Evolutionary conservation across 441 rosid genomes (phyloP).

Genomic region (Metrosideros polymorpha): DNA sequence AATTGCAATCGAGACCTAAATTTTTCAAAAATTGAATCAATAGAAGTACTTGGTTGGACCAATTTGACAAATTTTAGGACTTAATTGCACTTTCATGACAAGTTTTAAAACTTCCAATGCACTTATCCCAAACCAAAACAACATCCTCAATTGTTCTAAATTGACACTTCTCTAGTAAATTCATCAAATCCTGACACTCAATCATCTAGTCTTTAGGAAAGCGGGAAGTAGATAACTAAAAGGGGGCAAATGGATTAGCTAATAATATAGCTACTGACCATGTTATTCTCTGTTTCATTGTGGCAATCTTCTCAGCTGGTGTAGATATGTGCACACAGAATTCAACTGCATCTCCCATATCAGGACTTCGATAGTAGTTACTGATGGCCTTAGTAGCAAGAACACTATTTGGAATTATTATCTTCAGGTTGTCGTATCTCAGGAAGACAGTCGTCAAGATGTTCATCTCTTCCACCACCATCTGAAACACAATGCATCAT

Average conservation of each 20-base stretch:
- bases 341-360: slow-evolving; percentile 10
- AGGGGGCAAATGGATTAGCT: background rate
- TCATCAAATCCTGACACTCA: background rate
- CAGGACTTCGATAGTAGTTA: slow-evolving; percentile 6
- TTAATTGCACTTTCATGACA: no score
- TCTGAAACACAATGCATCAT: background rate
- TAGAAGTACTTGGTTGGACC: no score
- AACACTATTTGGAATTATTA: background rate
- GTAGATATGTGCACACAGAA: slow-evolving; percentile 4
- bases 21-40: no score
- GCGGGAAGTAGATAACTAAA: background rate
- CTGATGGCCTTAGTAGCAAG: slow-evolving; percentile 4
- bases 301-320: background rate
- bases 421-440: slow-evolving; percentile 1
- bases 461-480: slow-evolving; percentile 13
- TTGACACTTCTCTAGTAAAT: background rate
- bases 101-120: no score
- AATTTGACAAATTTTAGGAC: no score
- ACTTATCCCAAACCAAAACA: no score
- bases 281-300: slow-evolving; percentile 1
- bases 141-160: background rate
- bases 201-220: background rate
- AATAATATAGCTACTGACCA: background rate
- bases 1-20: no score
- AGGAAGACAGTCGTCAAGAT: slow-evolving; percentile 3